Percentiles rank a stretch among this genome's conserved stretches.
These are phyloP conservation scores for Fomitopsis betulina DNA, from an alignment of 1,284 basidiomycete species.

Conservation along the genomic window DNA sequence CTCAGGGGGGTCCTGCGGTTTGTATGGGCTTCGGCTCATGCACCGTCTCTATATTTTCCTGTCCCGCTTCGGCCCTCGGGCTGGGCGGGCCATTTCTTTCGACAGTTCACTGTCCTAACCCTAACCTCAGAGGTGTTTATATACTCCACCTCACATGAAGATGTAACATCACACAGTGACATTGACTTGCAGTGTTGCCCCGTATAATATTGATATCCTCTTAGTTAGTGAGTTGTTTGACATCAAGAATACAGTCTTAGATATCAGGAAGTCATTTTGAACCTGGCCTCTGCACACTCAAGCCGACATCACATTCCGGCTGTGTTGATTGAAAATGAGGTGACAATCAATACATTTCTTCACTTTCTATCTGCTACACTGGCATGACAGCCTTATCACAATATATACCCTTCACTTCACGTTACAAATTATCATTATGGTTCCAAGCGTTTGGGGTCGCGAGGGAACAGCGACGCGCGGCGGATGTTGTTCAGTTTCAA, in stretches of 20 bases:
- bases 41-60: slow-evolving; percentile 70
- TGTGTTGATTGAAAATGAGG: neutral
- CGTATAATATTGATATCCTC: too few species aligned
- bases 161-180: too few species aligned
- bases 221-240: too few species aligned
- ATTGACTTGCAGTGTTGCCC: too few species aligned
- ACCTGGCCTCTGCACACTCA: too few species aligned
- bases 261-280: too few species aligned
- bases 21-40: slow-evolving; percentile 66
- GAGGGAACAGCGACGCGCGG: slow-evolving; percentile 91
- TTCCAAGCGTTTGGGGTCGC: slow-evolving; percentile 83
- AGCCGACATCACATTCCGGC: too few species aligned
- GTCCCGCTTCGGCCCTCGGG: slow-evolving; percentile 50
- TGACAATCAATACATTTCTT: slow-evolving; percentile 2
- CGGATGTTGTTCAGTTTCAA: slow-evolving; percentile 95
- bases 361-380: slow-evolving; percentile 6
- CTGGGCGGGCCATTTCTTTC: slow-evolving; percentile 26
- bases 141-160: too few species aligned
- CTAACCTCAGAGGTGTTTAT: slow-evolving; percentile 4
- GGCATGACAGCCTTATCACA: neutral
- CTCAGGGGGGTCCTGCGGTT: slow-evolving; percentile 41
- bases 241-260: too few species aligned
- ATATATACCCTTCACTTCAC: slow-evolving; percentile 22
- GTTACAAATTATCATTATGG: slow-evolving; percentile 41
- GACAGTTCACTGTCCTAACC: slow-evolving; percentile 2